A percentile compares a stretch with the other conserved stretches of the same genome.
Conservation (phyloP, 2,329 filamentous ascomycete species). For the Apiospora kogelbergensis region DNA sequence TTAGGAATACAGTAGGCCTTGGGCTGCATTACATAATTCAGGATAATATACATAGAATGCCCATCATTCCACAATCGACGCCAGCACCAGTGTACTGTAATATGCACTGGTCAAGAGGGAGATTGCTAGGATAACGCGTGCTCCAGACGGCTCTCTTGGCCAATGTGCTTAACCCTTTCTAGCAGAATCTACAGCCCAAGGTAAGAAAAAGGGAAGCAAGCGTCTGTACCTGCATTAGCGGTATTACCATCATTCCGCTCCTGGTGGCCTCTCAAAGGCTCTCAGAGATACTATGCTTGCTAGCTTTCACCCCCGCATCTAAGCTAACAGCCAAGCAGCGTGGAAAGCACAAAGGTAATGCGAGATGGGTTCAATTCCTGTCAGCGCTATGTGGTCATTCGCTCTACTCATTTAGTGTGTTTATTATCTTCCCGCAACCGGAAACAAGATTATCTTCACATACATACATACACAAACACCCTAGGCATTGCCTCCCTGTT, state of each 20-base stretch:
- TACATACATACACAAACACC: not conserved
- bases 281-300: not conserved
- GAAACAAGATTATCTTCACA: slow-evolving; percentile 2
- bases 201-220: not conserved
- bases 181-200: not conserved
- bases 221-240: slow-evolving; percentile 6
- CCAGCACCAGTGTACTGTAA: not conserved
- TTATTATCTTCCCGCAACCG: not conserved
- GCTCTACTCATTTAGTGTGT: too few relatives aligned
- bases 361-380: too few relatives aligned
- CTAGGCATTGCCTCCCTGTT: not conserved
- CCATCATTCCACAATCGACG: not conserved
- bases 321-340: too few relatives aligned
- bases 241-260: not conserved
- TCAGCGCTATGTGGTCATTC: too few relatives aligned
- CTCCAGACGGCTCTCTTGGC: not conserved
- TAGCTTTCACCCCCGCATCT: not conserved
- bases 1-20: not conserved
- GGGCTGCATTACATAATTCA: not conserved
- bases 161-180: too few relatives aligned
- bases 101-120: not conserved
- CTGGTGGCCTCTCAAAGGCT: not conserved
- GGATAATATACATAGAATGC: not conserved
- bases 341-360: too few relatives aligned
- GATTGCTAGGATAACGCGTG: not conserved